A percentile compares a stretch with the other conserved stretches of the same genome.
Evolutionary conservation across 306 rosid genomes (phyloP).

Genomic region (Begonia masoniana): DNA sequence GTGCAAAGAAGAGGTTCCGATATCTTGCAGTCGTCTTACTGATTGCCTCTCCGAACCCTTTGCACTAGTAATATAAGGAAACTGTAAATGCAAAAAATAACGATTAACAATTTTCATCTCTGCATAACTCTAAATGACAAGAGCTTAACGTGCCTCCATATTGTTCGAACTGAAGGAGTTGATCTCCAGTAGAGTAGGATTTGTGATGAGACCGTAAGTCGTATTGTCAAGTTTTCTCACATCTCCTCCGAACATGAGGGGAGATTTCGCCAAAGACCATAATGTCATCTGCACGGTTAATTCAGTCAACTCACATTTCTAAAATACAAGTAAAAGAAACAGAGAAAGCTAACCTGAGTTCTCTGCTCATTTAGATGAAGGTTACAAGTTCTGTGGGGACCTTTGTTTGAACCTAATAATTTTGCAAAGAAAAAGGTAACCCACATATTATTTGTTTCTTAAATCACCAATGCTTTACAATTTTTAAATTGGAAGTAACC

Average conservation of each 20-base stretch:
- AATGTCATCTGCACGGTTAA: slow-evolving; percentile 51
- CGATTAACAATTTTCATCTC: slow-evolving; percentile 6
- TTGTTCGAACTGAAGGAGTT: slow-evolving; percentile 63
- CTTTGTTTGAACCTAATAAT: slow-evolving; percentile 55
- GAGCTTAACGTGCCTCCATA: slow-evolving; percentile 49
- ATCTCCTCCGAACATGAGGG: slow-evolving; percentile 96
- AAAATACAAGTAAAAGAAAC: too few species aligned
- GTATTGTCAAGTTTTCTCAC: slow-evolving; percentile 46
- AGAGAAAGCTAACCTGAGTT: slow-evolving; percentile 49
- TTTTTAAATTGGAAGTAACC: slow-evolving; percentile 23
- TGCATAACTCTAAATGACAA: background rate
- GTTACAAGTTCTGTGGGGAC: slow-evolving; percentile 54
- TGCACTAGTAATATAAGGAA: slow-evolving; percentile 32
- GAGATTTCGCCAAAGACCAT: slow-evolving; percentile 93
- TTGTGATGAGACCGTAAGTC: slow-evolving; percentile 42
- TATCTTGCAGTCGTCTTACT: slow-evolving; percentile 19
- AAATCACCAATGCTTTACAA: too few species aligned
- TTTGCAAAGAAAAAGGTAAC: background rate
- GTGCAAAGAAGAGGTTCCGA: slow-evolving; percentile 9
- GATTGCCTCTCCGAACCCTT: slow-evolving; percentile 12
- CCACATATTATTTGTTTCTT: background rate
- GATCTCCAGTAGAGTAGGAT: slow-evolving; percentile 69
- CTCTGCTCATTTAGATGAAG: slow-evolving; percentile 55
- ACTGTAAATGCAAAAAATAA: slow-evolving; percentile 34
- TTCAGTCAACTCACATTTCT: too few species aligned